Evolutionary conservation across 306 rosid genomes (phyloP).

Genomic region (Gynostemma pentaphyllum): DNA sequence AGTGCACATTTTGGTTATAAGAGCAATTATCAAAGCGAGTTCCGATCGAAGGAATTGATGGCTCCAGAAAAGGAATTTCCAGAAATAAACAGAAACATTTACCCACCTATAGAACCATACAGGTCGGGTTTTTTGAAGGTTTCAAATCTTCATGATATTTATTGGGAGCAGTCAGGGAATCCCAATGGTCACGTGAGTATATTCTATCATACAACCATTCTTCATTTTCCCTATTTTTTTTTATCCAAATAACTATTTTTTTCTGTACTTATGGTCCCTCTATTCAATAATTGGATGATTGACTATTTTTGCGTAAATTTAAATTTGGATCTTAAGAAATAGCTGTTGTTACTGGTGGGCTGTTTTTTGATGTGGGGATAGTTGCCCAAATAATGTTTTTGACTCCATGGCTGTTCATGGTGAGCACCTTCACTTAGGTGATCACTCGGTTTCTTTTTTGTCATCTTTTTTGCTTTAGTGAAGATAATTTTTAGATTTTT

Average conservation of each 20-base stretch:
- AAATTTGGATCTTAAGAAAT: background rate
- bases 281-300: background rate
- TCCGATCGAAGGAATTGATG: conserved; percentile 29
- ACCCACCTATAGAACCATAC: conserved; percentile 54
- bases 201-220: background rate
- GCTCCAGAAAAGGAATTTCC: conserved; percentile 33
- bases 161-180: conserved; percentile 94
- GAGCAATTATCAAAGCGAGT: conserved; percentile 28
- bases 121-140: conserved; percentile 61
- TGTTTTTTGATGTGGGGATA: background rate
- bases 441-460: background rate
- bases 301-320: background rate
- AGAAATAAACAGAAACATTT: conserved; percentile 37
- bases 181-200: conserved; percentile 74
- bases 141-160: conserved; percentile 65
- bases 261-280: background rate
- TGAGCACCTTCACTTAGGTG: background rate
- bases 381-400: background rate
- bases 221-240: background rate
- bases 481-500: background rate
- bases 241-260: background rate
- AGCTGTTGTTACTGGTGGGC: background rate
- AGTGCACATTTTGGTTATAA: conserved; percentile 25
- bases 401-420: background rate
- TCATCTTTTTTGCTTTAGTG: background rate